Evolutionary conservation across 169 alveolate species (phyloP).

Genomic region (Plasmodium billcollinsi): DNA sequence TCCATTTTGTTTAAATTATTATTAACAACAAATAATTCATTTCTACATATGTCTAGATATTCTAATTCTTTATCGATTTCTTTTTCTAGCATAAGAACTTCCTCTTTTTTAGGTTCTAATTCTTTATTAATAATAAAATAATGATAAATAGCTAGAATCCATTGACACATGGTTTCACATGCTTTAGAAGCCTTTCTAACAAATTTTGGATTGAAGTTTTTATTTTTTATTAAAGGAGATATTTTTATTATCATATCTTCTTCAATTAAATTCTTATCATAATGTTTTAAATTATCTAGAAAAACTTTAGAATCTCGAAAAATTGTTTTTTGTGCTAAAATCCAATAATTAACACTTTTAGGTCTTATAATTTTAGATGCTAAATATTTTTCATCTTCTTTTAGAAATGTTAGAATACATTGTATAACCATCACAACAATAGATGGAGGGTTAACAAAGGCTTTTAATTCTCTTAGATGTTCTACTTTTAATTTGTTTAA

Average conservation of each 20-base stretch:
- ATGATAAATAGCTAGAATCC: conserved; percentile 74
- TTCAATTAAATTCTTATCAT: conserved; percentile 63
- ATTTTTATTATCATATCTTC: conserved; percentile 71
- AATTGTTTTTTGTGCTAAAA: conserved; percentile 71
- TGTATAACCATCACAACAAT: conserved; percentile 75
- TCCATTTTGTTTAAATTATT: conserved; percentile 32
- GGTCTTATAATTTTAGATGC: conserved; percentile 52
- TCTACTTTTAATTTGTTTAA: conserved; percentile 72
- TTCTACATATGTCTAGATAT: conserved; percentile 38
- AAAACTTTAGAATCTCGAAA: conserved; percentile 71
- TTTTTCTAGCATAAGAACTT: conserved; percentile 43
- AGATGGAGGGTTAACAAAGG: conserved; percentile 62
- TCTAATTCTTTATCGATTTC: conserved; percentile 65
- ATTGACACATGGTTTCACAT: conserved; percentile 76
- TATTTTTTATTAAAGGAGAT: conserved; percentile 58
- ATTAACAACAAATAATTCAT: conserved; percentile 28
- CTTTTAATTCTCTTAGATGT: conserved; percentile 76
- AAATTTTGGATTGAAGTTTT: conserved; percentile 73
- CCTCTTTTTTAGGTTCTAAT: conserved; percentile 67
- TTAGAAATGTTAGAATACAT: conserved; percentile 65
- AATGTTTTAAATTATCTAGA: conserved; percentile 56
- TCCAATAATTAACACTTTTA: conserved; percentile 61
- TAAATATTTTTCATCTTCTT: conserved; percentile 73
- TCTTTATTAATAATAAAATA: conserved; percentile 69
- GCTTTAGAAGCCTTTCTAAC: conserved; percentile 75